These are phyloP conservation scores for Durio zibethinus DNA, from an alignment of 345 rosid species.

Conservation along the genomic window DNA sequence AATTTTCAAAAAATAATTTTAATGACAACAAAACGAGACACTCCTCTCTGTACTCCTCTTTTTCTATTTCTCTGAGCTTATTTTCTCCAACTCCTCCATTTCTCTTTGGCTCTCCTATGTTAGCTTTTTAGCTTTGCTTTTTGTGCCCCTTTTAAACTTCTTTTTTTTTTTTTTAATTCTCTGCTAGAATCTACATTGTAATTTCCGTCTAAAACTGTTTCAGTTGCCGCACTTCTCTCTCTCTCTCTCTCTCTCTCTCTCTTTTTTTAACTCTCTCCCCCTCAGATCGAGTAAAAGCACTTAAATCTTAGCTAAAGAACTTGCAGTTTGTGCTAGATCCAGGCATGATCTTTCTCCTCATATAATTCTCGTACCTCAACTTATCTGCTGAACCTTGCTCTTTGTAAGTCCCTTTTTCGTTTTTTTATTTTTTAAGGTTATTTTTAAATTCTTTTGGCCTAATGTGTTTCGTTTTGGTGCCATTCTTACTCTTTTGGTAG, in stretches of 20 bases:
- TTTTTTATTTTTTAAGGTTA: neutral
- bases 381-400: neutral
- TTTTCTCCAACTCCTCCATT: neutral
- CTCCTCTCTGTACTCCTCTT: neutral
- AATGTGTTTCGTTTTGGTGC: slow-evolving; percentile 16
- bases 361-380: neutral
- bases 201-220: slow-evolving; percentile 1
- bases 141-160: neutral
- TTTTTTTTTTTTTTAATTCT: neutral
- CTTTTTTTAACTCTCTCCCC: neutral
- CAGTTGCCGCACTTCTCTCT: neutral
- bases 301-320: slow-evolving; percentile 3
- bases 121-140: slow-evolving; percentile 4
- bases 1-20: neutral
- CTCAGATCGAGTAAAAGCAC: slow-evolving; percentile 10
- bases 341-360: neutral
- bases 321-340: slow-evolving; percentile 33
- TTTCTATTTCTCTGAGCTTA: neutral
- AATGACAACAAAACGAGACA: neutral
- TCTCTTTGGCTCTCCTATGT: neutral
- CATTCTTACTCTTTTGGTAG: slow-evolving; percentile 20
- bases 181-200: slow-evolving; percentile 2
- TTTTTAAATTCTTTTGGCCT: neutral
- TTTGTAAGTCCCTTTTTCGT: neutral
- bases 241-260: neutral